Base-by-base conservation (phyloP, 371 early-diverging fungal genomes). In the Nosema granulosis region DNA sequence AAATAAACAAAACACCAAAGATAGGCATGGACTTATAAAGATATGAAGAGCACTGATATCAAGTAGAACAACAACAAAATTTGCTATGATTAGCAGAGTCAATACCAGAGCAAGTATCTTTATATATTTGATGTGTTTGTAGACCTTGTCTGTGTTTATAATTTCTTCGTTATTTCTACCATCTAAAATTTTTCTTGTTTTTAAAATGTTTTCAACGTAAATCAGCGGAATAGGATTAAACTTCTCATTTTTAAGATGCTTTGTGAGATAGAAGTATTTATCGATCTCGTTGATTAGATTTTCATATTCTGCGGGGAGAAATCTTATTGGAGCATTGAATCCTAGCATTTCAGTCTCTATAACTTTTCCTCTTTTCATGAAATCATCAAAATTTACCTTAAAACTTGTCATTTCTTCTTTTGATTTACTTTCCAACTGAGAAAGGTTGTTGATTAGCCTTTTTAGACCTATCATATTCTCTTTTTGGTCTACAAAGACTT, bases 271-370 rank as follows among this genome's bases (percentile, higher is more conserved):
- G 43, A 74, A 74, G 20, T 35, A 74, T 31, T 74, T 74, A 16
- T 67, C 58, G 31, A 74, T 67, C 57, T 74, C 75, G 12, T 9
- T 16, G n/a, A 43, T 54, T 49, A 74, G 28, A 35, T 74, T 56
- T 24, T 66, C 56, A 13, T 32, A 32, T 35, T 56, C 66, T 50
- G 56, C 49, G 1, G 34, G 65, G 12, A 74, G 58, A 74, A 54
- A 74, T 38, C 59, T 65, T 34, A 65, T 57, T 18, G 75, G 65
- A 9, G 65, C 63, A 49, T 74, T 74, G 28, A 74, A 67, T 16
- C 31, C 75, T 37, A 67, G 28, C 63, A 74, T 63, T 49, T 74
- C 75, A 3, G 49, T 13, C 35, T 61, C 51, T 1, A 74, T 74
- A 12, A 20, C 54, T 57, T 58, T 37, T 29, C 65, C 57, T 31